Evolutionary conservation across 441 rosid genomes (phyloP), one percentile per base, ranked within the genome.

Genomic region (Erodium trifolium): DNA sequence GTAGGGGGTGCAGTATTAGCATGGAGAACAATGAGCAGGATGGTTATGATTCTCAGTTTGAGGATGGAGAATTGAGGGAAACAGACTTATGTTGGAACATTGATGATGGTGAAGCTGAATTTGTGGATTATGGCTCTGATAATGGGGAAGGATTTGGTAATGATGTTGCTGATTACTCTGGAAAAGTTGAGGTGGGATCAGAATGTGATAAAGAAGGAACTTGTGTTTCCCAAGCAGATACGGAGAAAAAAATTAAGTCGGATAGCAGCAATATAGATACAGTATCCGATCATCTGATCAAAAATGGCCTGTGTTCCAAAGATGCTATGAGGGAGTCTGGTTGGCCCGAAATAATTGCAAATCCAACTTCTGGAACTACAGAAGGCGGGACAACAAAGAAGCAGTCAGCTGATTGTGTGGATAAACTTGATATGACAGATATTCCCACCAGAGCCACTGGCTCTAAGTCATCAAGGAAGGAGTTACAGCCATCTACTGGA

Each of bases 31-130:
- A 31, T 31, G 34, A 31, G 34, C 34, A 31, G 34, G 34, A 31
- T 31, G 34, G 34, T 31, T 81, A 81, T 76, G 85, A 83, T 47
- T 87, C 89, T 41, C 84, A 80, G 72, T 76, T 81, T 73, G 89
- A 87, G 78, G 89, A 87, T 57, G 86, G 92, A 57, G 92, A 87
- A 75, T 76, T 87, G 74, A 82, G 84, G 72, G 92, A 83, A 71
- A 72, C 84, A 5, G 80, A 78, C 67, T 66, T 67, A 5, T 71
- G 67, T 75, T 79, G 81, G 83, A 81, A 76, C 65, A 82, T 79
- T 9, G 82, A 78, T 16, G 72, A 62, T 2, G 71, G 66, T 3
- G 84, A 84, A 34, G 74, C 67, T 51, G 85, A 86, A 69, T 82
- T 77, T 49, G 74, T 82, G 63, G 85, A 86, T 73, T 82, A 86